Conservation (phyloP, 73 alveolate genomes). For the Stentor roeselii region DNA sequence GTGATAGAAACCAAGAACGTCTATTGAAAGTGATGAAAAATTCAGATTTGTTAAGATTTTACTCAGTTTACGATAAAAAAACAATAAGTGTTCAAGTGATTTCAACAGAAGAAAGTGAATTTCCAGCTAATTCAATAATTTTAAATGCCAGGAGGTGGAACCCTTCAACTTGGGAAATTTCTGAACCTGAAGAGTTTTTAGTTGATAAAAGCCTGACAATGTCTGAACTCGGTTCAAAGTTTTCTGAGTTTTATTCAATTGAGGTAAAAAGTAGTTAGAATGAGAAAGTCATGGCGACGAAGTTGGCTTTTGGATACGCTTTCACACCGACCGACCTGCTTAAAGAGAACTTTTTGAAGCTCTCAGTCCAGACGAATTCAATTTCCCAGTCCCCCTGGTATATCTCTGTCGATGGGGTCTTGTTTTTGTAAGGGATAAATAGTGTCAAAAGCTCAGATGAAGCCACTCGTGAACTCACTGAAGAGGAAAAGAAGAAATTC, state of each 20-base stretch:
- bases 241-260: background rate
- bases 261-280: background rate
- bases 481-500: slow-evolving; percentile 18
- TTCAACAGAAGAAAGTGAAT: background rate
- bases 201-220: background rate
- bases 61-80: background rate
- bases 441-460: slow-evolving; percentile 12
- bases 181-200: background rate
- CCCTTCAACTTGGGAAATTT: background rate
- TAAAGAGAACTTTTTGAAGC: background rate
- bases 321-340: background rate
- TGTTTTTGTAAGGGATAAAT: slow-evolving; percentile 1
- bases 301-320: background rate
- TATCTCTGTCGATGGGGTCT: slow-evolving; percentile 2
- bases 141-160: background rate
- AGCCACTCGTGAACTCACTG: background rate
- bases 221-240: background rate
- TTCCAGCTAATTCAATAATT: background rate
- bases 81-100: background rate
- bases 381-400: slow-evolving; percentile 7
- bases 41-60: background rate
- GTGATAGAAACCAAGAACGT: slow-evolving; percentile 3
- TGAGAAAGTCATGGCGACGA: background rate
- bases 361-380: background rate
- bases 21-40: background rate